Evolutionary conservation across 345 rosid species (phyloP).

Genomic region (Eucalyptus globulus): DNA sequence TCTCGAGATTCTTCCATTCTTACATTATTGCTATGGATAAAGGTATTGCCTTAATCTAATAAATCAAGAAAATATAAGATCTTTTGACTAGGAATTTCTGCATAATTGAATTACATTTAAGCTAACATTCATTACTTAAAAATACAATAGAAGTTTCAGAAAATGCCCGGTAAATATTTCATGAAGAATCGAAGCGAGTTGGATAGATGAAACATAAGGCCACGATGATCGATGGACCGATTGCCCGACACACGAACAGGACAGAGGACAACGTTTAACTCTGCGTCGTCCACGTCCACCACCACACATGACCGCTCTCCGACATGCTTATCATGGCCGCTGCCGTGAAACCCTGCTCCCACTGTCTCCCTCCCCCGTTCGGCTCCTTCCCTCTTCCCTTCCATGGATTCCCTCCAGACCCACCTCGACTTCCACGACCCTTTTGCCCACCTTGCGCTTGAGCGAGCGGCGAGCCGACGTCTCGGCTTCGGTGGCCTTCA

Average conservation of each 20-base stretch:
- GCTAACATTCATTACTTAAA: neutral
- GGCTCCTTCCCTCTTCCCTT: neutral
- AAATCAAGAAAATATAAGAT: neutral
- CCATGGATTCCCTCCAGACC: constrained; percentile 23
- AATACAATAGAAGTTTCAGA: neutral
- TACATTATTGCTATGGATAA: fast-evolving
- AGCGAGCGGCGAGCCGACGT: constrained; percentile 7
- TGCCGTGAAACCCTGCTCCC: constrained; percentile 17
- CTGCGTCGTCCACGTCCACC: neutral
- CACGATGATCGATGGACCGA: neutral
- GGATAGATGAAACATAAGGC: neutral
- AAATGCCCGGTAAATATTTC: neutral
- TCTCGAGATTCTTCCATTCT: fast-evolving
- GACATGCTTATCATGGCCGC: constrained; percentile 1
- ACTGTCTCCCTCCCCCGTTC: constrained; percentile 2
- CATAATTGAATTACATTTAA: too few relatives aligned
- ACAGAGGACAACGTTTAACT: neutral
- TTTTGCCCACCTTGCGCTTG: neutral
- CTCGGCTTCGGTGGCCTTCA: constrained; percentile 58
- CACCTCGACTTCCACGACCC: neutral
- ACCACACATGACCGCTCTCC: constrained; percentile 5
- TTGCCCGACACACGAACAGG: neutral
- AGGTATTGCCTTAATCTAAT: fast-evolving
- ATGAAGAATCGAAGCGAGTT: neutral
- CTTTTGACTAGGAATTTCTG: too few relatives aligned